A percentile compares a stretch with the other conserved stretches of the same genome.
These are phyloP conservation scores for Chlorophyllum brunneum DNA, from an alignment of 768 basidiomycete genomes.

Conservation along the genomic window DNA sequence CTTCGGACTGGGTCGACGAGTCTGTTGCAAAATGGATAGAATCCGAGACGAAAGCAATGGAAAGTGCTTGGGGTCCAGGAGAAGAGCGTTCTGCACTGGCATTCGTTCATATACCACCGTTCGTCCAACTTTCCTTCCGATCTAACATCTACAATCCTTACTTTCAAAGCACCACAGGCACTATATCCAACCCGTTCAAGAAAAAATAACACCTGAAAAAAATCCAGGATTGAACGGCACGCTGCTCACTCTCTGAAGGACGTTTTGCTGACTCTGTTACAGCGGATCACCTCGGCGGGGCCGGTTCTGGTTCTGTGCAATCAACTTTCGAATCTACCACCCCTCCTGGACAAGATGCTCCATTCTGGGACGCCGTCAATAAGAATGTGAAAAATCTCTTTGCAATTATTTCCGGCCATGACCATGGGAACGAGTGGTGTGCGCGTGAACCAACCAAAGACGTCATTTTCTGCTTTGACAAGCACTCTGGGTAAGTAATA, in stretches of 20 bases:
- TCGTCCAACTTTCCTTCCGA: constrained; percentile 19
- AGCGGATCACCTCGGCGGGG: constrained; percentile 47
- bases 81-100: constrained; percentile 53
- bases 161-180: constrained; percentile 22
- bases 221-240: constrained; percentile 44
- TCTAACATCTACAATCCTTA: not conserved
- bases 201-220: constrained; percentile 26
- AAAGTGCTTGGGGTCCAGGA: constrained; percentile 53
- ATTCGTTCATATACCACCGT: constrained; percentile 79
- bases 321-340: constrained; percentile 36
- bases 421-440: constrained; percentile 82
- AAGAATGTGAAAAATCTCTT: constrained; percentile 59
- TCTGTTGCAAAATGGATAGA: constrained; percentile 61
- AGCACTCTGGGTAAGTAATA: constrained; percentile 62
- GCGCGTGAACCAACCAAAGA: constrained; percentile 57
- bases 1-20: constrained; percentile 68
- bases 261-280: not conserved
- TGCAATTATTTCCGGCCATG: constrained; percentile 70
- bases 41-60: constrained; percentile 49
- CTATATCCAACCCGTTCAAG: constrained; percentile 34
- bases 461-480: constrained; percentile 72
- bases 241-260: not conserved
- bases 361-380: constrained; percentile 63
- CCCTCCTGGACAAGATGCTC: constrained; percentile 42
- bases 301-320: constrained; percentile 57